Conservation (phyloP, 2,329 filamentous ascomycete species). For the Neopestalotiopsis sp. region DNA sequence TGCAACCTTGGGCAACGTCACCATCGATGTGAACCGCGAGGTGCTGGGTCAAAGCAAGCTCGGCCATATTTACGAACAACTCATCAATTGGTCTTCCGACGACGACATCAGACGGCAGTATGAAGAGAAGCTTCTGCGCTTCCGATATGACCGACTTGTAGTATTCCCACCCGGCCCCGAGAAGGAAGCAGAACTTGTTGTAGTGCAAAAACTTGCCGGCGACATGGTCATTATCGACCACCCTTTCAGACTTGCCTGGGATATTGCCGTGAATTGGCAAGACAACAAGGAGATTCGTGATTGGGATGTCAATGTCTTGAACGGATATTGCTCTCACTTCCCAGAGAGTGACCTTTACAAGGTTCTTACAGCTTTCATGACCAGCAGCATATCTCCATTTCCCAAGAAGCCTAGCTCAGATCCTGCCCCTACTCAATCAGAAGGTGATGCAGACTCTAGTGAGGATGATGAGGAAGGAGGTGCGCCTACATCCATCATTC, state of each 20-base stretch:
- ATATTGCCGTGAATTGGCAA: constrained; percentile 87
- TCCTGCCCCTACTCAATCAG: constrained; percentile 25
- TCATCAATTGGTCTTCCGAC: constrained; percentile 90
- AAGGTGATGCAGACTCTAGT: constrained; percentile 55
- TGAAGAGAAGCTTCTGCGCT: constrained; percentile 86
- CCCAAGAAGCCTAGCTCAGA: constrained; percentile 45
- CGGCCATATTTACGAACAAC: constrained; percentile 78
- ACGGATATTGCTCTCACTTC: constrained; percentile 83
- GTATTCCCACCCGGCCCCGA: constrained; percentile 66
- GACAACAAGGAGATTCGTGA: constrained; percentile 76
- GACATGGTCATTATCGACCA: constrained; percentile 98
- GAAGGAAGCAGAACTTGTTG: constrained; percentile 73
- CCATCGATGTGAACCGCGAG: constrained; percentile 84
- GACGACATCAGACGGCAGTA: constrained; percentile 83
- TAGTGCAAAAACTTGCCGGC: constrained; percentile 77
- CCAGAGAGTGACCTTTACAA: constrained; percentile 82
- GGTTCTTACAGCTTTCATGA: constrained; percentile 81
- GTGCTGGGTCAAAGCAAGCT: constrained; percentile 77
- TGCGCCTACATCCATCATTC: constrained; percentile 57
- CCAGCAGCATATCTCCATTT: constrained; percentile 84
- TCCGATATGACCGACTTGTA: constrained; percentile 78
- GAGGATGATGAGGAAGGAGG: constrained; percentile 64
- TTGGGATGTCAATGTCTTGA: constrained; percentile 78
- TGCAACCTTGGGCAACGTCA: constrained; percentile 82
- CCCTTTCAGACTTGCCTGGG: constrained; percentile 88